Base-by-base conservation (phyloP, 164 flowering plant species). In the Piper betle region DNA sequence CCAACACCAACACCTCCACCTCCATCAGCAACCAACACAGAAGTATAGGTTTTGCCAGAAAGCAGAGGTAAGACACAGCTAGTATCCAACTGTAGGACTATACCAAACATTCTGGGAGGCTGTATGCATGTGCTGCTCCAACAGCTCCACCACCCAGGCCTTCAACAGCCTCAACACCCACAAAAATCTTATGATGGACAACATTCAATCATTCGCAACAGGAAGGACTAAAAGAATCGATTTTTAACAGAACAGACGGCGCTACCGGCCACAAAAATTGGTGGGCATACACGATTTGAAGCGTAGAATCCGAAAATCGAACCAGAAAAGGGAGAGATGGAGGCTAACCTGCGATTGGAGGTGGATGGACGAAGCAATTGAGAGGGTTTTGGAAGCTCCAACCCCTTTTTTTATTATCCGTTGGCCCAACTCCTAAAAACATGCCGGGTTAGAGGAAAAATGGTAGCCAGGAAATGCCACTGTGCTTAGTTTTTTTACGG, bases 71-170 rank as follows among this genome's bases (percentile, higher is more conserved):
- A 74, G 57, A 78, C 61, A 61, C 69, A 68, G 43, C 53, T 62
- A 17, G 65, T 55, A 54, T 77, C 80, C 2, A 73, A 60, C 37
- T 25, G 62, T 39, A 71, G 80, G 19, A 75, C 59, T 66, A 68
- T 72, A 52, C 65, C 67, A 61, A 70, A 73, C 78, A 76, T 77
- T 68, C 46, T 59, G 66, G 52, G 55, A 9, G 57, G 40, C 33
- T 50, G 52, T n/a, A 40, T 39, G 50, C 68, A 46, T 55, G 40
- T 50, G 17, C 42, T 55, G n/a, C 41, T 68, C 68, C 55, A 61
- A 48, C 19, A 20, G 9, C 37, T 15, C 67, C 1, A 20, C 17
- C n/a, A 37, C 43, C 61, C 54, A 42, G 19, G 17, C 37, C 41
- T 16, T 63, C 17, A 56, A 63, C 48, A 55, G 20, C n/a, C 59